A percentile compares a stretch with the other conserved stretches of the same genome.
These are phyloP conservation scores for Tolypocladium cylindrosporum DNA, from an alignment of 2,329 filamentous ascomycete genomes.

Conservation along the genomic window DNA sequence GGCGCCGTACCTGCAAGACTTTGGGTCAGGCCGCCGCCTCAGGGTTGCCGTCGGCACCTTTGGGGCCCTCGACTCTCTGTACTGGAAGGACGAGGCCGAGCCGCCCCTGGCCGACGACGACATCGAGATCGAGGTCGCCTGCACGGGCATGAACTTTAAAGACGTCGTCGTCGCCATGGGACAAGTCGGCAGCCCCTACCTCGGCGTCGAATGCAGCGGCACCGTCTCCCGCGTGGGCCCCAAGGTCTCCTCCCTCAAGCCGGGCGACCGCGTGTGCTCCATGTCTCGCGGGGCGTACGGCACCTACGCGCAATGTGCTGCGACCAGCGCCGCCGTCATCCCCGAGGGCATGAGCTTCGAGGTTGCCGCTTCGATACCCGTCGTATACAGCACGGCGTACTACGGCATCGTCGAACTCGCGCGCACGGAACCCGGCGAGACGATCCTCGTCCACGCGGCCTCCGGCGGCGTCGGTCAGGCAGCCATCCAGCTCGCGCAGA, in stretches of 20 bases:
- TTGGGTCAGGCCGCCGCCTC: slow-evolving; percentile 22
- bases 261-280: slow-evolving; percentile 65
- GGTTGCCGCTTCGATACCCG: slow-evolving; percentile 27
- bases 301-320: slow-evolving; percentile 20
- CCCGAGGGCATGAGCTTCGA: slow-evolving; percentile 25
- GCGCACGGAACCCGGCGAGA: slow-evolving; percentile 25
- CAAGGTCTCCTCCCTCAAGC: slow-evolving; percentile 47
- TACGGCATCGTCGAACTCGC: slow-evolving; percentile 27
- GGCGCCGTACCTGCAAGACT: slow-evolving; percentile 22
- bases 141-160: slow-evolving; percentile 33
- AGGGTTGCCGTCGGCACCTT: slow-evolving; percentile 27
- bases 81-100: slow-evolving; percentile 25
- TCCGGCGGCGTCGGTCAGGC: slow-evolving; percentile 28
- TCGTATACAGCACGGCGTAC: slow-evolving; percentile 31
- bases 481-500: slow-evolving; percentile 26
- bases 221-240: slow-evolving; percentile 42
- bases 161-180: slow-evolving; percentile 35
- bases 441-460: slow-evolving; percentile 28
- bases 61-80: slow-evolving; percentile 27
- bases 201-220: slow-evolving; percentile 31
- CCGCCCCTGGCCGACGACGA: slow-evolving; percentile 21
- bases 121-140: slow-evolving; percentile 32
- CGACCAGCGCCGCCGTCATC: slow-evolving; percentile 24
- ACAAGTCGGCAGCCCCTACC: slow-evolving; percentile 20
- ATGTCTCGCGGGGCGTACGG: slow-evolving; percentile 23